phyloP scores from a whole-genome alignment of 495 filamentous ascomycete genomes.

The Durotheca rogersii region DNA sequence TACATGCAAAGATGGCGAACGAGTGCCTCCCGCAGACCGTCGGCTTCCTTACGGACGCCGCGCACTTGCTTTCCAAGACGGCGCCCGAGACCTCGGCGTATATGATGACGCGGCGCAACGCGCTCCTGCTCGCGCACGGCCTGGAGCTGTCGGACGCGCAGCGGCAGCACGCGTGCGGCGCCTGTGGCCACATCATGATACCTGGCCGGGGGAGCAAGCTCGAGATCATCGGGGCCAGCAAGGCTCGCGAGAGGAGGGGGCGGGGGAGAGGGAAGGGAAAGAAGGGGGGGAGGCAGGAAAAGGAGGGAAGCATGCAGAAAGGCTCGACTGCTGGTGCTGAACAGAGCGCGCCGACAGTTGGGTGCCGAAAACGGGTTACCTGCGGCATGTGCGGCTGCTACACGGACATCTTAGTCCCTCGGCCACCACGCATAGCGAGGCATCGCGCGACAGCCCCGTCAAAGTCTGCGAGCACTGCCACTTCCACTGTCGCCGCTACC shows the following conservation, averaged over 20 bases:
- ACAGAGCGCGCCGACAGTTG: background rate
- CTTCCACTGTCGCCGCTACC: background rate
- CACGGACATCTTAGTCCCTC: conserved; percentile 41
- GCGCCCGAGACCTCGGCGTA: conserved; percentile 52
- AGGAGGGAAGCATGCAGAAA: conserved; percentile 6
- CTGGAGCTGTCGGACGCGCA: conserved; percentile 44
- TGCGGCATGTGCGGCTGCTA: conserved; percentile 47
- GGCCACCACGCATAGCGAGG: conserved; percentile 37
- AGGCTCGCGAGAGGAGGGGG: conserved; percentile 13
- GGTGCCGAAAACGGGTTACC: conserved; percentile 42
- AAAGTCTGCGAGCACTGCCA: background rate
- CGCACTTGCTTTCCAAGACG: conserved; percentile 47
- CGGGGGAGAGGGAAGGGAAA: conserved; percentile 6
- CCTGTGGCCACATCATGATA: conserved; percentile 56
- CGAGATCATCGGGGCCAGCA: conserved; percentile 38
- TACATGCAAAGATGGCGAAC: conserved; percentile 30
- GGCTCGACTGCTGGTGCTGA: background rate
- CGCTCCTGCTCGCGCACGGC: conserved; percentile 45
- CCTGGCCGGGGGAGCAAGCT: conserved; percentile 43
- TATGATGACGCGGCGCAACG: conserved; percentile 48
- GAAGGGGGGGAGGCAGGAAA: conserved; percentile 1
- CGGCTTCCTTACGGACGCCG: conserved; percentile 50
- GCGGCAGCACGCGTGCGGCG: conserved; percentile 48
- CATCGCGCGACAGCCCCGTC: conserved; percentile 13
- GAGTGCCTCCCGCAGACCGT: conserved; percentile 35